phyloP scores from a whole-genome alignment of 129 eudicot species.

The Mikania micrantha region DNA sequence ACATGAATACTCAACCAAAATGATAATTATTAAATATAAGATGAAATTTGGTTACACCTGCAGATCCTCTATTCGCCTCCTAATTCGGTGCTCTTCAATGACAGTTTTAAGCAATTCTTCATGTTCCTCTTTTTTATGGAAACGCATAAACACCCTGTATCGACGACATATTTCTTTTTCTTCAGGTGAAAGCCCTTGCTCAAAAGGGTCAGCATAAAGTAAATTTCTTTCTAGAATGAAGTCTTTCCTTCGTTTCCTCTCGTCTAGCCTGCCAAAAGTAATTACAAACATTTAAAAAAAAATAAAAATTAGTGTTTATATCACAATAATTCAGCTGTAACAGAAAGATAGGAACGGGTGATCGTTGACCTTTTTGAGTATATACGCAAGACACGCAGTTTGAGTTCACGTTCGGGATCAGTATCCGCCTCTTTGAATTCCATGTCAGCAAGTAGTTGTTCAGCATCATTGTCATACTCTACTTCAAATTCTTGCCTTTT shows the following conservation, averaged over 20 bases:
- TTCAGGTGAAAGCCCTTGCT: conserved; percentile 64
- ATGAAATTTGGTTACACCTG: conserved; percentile 39
- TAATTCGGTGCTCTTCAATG: conserved; percentile 80
- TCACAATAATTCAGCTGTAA: not conserved
- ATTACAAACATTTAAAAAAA: no score
- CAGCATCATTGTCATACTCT: conserved; percentile 98
- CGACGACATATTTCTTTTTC: conserved; percentile 77
- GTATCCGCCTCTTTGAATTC: conserved; percentile 91
- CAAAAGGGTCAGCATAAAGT: conserved; percentile 71
- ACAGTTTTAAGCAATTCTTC: conserved; percentile 59
- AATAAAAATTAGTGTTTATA: not conserved
- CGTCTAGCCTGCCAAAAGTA: conserved; percentile 68
- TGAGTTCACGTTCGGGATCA: conserved; percentile 81
- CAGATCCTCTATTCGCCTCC: conserved; percentile 66
- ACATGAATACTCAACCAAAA: not conserved
- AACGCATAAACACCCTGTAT: conserved; percentile 84
- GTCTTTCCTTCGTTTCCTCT: conserved; percentile 89
- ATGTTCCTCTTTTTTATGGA: conserved; percentile 84
- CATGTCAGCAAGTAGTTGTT: conserved; percentile 93
- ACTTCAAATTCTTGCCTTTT: conserved; percentile 93
- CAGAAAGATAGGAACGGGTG: not conserved
- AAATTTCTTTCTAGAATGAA: conserved; percentile 79
- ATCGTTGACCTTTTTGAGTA: conserved; percentile 59
- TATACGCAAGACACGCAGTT: conserved; percentile 67
- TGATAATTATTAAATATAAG: not conserved